Percentiles rank a stretch among this genome's conserved stretches.
These are phyloP conservation scores for Penicillium verrucosum DNA, from an alignment of 2,329 filamentous ascomycete species.

Conservation along the genomic window DNA sequence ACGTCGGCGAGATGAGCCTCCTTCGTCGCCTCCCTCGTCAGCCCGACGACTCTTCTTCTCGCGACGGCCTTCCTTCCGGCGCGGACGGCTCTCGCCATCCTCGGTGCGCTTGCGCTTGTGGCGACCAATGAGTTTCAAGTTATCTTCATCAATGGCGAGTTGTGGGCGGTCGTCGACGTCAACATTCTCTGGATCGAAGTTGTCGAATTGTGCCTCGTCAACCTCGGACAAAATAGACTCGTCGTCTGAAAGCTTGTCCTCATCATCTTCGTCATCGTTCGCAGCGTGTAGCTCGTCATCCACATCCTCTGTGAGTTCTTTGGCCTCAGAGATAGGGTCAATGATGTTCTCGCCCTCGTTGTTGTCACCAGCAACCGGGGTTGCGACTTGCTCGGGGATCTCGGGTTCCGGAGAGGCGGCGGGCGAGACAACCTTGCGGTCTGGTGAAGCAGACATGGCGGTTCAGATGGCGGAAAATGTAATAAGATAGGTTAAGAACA, in stretches of 20 bases:
- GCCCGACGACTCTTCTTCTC: constrained; percentile 66
- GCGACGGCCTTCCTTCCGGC: constrained; percentile 59
- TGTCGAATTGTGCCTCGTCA: constrained; percentile 63
- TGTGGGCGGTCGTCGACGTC: constrained; percentile 59
- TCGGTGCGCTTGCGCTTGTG: constrained; percentile 64
- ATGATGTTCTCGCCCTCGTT: constrained; percentile 11
- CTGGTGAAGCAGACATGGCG: constrained; percentile 42
- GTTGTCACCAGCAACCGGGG: constrained; percentile 26
- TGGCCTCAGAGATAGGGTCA: constrained; percentile 16
- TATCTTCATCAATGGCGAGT: constrained; percentile 59
- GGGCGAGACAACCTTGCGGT: constrained; percentile 25
- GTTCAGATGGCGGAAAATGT: neutral
- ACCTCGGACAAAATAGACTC: constrained; percentile 63
- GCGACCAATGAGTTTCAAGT: constrained; percentile 58
- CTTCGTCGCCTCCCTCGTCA: constrained; percentile 58
- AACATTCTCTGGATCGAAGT: constrained; percentile 61
- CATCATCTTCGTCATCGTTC: constrained; percentile 30
- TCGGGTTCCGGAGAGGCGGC: constrained; percentile 24
- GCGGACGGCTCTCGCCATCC: constrained; percentile 63
- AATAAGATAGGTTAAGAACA: neutral
- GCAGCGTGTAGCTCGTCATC: constrained; percentile 15
- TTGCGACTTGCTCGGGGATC: constrained; percentile 26
- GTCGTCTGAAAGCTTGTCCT: constrained; percentile 53
- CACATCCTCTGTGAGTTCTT: constrained; percentile 20
- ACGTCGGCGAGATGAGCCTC: constrained; percentile 47